Evolutionary conservation across 1,139 yeast species (phyloP), one percentile per base, ranked within the genome.

Genomic region (Pichia sp.): DNA sequence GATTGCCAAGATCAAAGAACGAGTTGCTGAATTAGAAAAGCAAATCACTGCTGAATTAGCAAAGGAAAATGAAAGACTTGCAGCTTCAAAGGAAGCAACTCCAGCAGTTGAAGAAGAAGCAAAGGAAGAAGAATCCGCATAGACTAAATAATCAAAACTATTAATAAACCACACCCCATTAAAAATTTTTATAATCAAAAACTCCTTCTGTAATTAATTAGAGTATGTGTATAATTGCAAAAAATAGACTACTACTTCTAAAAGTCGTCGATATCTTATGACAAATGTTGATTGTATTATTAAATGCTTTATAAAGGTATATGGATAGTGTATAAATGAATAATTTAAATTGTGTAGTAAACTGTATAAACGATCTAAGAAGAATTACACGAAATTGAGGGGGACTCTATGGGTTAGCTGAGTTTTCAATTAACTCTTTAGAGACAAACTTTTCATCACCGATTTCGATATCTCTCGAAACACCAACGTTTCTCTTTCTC

Each of bases 1-100:
- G 56, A 39, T 50, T 42, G 24, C 46, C 17, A 76, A 83, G 64
- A 71, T 87, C 54, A 81, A 74, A 60, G 73, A 70, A 34, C 69
- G 70, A 51, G 65, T 60, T 40, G 66, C 51, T 5, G 58, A 55
- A 31, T 53, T 63, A 34, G 64, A 60, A 24, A 57, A 53, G 30
- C 58, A 65, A 44, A 62, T 62, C 47, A 60, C 54, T 33, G 58
- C 53, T 24, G 63, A 63, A 47, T 51, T 57, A 42, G 54, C 52
- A 42, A 66, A 63, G 51, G 57, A 57, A 31, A 59, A 60, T 42
- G 61, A 57, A 9, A 57, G 60, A 49, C 38, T 36, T 19, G 34
- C 47, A n/a, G 50, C 41, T 30, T 67, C 31, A 10, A 28, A 28
- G 14, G 31, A 28, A 28, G 5, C 31, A 8, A 28, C 31, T 4